Base-by-base conservation (phyloP, 2,329 filamentous ascomycete species). In the Orbilia javanica region DNA sequence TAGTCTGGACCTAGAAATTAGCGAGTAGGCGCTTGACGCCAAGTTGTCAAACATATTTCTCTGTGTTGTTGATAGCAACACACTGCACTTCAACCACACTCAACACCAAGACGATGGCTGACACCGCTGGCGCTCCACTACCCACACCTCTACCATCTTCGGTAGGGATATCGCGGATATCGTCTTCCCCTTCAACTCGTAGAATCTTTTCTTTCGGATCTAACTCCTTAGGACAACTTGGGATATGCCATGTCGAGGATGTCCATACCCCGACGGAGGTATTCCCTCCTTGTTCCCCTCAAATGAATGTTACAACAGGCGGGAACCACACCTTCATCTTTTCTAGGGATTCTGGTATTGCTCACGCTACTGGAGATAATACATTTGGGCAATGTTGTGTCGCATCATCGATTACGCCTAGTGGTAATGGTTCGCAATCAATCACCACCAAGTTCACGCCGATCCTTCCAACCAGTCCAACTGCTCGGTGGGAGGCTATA, bases 241-340 rank as follows among this genome's bases (percentile, higher is more conserved):
- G 86, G 3, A 83, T 88, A 5, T 83, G 83, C 10, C 83, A 86
- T 79, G 81, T 81, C 15, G 80, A 85, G 11, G 86, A 87, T 81
- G 83, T 84, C 1, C 79, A 79, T 52, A 74, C 36, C 0, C 84
- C 84, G 4, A 81, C 81, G 1, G 55, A 69, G 27, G 42, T 79
- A 83, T 85, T 1, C 82, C 83, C 13, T 81, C 82, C 62, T 82
- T 84, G 39, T 80, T 82, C 29, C 70, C 34, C 80, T 4, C 15
- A 36, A 25, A 67, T 74, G 18, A 34, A 34, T 13, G 86, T 91
- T 27, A 84, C 83, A 52, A 87, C 93, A 6, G 95, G 95, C 3
- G 94, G 94, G 0, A 97, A 97, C 82, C 95, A 97, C 83, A 96
- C 93, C 0, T 85, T 97, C 3, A 83, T 97, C 8, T 85, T 94